Percentiles rank a stretch among this genome's conserved stretches.
phyloP scores from a whole-genome alignment of 2,329 filamentous ascomycete genomes.

The Stachybotrys elegans region DNA sequence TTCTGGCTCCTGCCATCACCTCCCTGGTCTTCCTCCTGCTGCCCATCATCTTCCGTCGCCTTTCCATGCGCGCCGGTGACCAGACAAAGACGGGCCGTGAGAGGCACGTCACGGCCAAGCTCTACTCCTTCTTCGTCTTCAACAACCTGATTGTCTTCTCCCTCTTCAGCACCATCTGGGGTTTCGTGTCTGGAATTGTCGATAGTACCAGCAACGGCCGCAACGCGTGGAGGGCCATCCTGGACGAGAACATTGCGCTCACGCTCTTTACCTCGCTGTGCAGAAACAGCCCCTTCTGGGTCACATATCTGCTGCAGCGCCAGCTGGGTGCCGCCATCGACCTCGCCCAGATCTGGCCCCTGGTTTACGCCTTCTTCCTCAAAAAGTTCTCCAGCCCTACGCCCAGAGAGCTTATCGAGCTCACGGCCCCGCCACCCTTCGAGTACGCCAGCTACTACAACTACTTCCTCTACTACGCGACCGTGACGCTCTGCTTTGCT shows the following conservation, averaged over 20 bases:
- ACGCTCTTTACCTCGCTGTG: conserved; percentile 72
- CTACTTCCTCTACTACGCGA: conserved; percentile 93
- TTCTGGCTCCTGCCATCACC: conserved; percentile 79
- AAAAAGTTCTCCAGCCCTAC: conserved; percentile 84
- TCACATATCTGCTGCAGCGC: conserved; percentile 87
- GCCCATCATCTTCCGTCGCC: conserved; percentile 83
- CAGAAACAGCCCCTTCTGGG: conserved; percentile 83
- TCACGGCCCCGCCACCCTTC: conserved; percentile 87
- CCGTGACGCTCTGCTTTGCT: conserved; percentile 80
- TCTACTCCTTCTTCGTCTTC: conserved; percentile 95
- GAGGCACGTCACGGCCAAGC: conserved; percentile 80
- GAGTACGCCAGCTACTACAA: conserved; percentile 98
- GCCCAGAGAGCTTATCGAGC: conserved; percentile 83
- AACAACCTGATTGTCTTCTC: conserved; percentile 96
- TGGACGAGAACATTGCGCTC: conserved; percentile 55
- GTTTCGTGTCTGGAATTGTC: conserved; percentile 63
- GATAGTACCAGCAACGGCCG: conserved; percentile 48
- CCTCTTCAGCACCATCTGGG: conserved; percentile 78
- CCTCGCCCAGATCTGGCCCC: conserved; percentile 78
- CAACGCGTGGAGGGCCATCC: conserved; percentile 65
- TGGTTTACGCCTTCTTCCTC: conserved; percentile 79
- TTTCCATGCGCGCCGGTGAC: conserved; percentile 80
- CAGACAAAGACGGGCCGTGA: conserved; percentile 89
- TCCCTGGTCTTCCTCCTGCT: conserved; percentile 83
- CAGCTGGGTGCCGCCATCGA: conserved; percentile 93